Conservation (phyloP, 305 asterid genomes). For the Salvia sclarea region DNA sequence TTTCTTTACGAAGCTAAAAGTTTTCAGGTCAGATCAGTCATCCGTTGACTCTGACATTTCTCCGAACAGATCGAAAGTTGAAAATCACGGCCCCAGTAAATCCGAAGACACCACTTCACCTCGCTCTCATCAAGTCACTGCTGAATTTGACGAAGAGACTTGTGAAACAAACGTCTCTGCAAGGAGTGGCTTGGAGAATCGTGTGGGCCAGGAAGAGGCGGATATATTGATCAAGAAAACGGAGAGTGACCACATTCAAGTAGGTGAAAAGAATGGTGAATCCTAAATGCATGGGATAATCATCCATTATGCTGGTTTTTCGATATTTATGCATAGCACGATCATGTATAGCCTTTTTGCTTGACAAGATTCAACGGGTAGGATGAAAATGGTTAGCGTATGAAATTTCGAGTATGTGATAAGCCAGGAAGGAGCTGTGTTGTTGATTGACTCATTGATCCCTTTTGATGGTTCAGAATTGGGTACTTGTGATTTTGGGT, state of each 20-base stretch:
- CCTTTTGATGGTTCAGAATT: background rate
- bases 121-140: background rate
- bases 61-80: conserved; percentile 37
- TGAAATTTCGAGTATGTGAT: background rate
- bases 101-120: conserved; percentile 29
- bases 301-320: background rate
- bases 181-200: conserved; percentile 20
- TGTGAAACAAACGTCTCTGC: conserved; percentile 16
- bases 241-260: conserved; percentile 11
- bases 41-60: conserved; percentile 15
- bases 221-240: conserved; percentile 18
- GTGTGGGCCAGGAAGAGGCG: conserved; percentile 9
- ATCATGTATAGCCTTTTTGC: background rate
- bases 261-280: conserved; percentile 16
- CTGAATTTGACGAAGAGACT: conserved; percentile 24
- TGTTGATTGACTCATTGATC: background rate
- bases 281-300: background rate
- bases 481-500: conserved; percentile 1
- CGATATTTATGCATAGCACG: background rate
- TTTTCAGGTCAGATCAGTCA: background rate
- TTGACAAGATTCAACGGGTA: background rate
- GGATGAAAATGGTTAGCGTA: background rate
- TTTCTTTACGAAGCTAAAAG: conserved; percentile 5
- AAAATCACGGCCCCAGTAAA: conserved; percentile 5
- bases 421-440: background rate